A percentile compares a stretch with the other conserved stretches of the same genome.
Conservation (phyloP, 179 eudicot species). For the Amaranthus tricolor region DNA sequence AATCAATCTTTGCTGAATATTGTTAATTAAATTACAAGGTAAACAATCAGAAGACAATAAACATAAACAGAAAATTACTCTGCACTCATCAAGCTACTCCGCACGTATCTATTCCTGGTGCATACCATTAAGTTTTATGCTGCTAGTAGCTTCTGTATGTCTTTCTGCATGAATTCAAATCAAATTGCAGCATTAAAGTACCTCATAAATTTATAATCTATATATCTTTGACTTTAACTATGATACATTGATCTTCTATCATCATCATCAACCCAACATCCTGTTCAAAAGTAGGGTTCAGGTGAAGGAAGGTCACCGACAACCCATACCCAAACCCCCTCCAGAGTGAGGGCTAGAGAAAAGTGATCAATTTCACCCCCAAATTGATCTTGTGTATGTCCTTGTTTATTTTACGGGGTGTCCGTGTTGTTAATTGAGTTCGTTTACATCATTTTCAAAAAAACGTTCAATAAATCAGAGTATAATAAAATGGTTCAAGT, state of each 20-base stretch:
- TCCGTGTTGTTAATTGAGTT: not conserved
- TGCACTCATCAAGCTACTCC: not conserved
- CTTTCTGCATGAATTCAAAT: slow-evolving; percentile 55
- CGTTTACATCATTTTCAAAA: not conserved
- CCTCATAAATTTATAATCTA: not conserved
- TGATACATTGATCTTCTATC: not conserved
- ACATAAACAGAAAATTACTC: not conserved
- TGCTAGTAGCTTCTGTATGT: slow-evolving; percentile 68
- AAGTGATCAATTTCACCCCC: too few species aligned
- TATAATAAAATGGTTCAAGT: not conserved
- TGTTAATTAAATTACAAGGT: not conserved
- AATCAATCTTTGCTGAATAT: not conserved
- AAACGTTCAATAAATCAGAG: not conserved
- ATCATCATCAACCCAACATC: not conserved
- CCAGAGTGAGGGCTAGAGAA: too few species aligned
- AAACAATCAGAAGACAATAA: not conserved
- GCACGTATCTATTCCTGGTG: not conserved
- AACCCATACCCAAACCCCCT: too few species aligned
- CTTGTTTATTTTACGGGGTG: too few species aligned
- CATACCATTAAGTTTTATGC: slow-evolving; percentile 31
- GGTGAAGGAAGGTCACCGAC: too few species aligned
- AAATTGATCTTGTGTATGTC: too few species aligned
- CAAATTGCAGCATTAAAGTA: not conserved
- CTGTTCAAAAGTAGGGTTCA: too few species aligned
- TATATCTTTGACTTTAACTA: not conserved